These are phyloP conservation scores for Endocladia muricata DNA, from an alignment of 31 red algal genomes.

Conservation along the genomic window DNA sequence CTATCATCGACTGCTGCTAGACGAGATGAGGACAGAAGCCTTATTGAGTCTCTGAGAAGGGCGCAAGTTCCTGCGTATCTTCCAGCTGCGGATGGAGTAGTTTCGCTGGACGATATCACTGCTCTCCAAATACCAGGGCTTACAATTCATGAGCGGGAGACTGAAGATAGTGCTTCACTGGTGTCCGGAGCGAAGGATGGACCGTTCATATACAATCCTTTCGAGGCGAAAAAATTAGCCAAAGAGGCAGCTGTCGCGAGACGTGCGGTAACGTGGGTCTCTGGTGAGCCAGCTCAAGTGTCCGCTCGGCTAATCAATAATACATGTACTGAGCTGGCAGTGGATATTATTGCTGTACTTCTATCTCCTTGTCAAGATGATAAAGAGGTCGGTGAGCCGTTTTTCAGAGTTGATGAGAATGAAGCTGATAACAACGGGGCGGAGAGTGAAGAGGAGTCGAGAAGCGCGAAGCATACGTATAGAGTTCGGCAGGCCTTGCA, in stretches of 20 bases:
- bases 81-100: slow-evolving; percentile 20
- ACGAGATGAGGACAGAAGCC: slow-evolving; percentile 33
- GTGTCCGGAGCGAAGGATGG: slow-evolving; percentile 9
- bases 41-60: slow-evolving; percentile 19
- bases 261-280: slow-evolving; percentile 57
- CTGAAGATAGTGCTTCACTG: background rate
- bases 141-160: slow-evolving; percentile 14
- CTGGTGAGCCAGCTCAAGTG: slow-evolving; percentile 41
- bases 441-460: slow-evolving; percentile 10
- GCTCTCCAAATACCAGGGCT: slow-evolving; percentile 37
- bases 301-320: slow-evolving; percentile 23
- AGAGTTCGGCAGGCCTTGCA: slow-evolving; percentile 13
- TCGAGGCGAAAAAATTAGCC: slow-evolving; percentile 29
- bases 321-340: slow-evolving; percentile 23
- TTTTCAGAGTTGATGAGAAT: background rate
- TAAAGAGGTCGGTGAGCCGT: background rate
- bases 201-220: slow-evolving; percentile 69
- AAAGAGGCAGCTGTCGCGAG: slow-evolving; percentile 32
- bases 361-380: background rate
- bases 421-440: background rate
- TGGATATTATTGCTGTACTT: slow-evolving; percentile 50
- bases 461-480: background rate
- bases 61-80: slow-evolving; percentile 48
- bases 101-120: slow-evolving; percentile 9
- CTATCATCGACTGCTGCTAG: background rate